phyloP scores from a whole-genome alignment of 2,329 filamentous ascomycete species.

The Cylindrodendrum hubeiense region DNA sequence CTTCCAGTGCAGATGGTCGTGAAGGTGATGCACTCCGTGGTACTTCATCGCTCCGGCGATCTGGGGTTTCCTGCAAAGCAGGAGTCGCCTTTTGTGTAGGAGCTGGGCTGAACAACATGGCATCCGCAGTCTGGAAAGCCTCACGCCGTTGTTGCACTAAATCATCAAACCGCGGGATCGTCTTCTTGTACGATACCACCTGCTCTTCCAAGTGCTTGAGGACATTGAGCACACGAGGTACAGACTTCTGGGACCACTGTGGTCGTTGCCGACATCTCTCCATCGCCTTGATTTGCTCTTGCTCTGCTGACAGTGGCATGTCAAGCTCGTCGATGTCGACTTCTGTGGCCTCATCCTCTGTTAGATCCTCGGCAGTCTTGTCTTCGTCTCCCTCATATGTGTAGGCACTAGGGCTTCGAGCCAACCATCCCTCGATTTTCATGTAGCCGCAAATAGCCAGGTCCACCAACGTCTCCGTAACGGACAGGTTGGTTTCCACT shows the following conservation, averaged over 20 bases:
- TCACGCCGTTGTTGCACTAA: conserved; percentile 75
- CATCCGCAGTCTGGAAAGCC: conserved; percentile 72
- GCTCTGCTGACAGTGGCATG: conserved; percentile 38
- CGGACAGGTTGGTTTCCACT: conserved; percentile 88
- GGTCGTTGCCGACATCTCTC: conserved; percentile 66
- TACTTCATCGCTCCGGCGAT: conserved; percentile 59
- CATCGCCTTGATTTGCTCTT: conserved; percentile 59
- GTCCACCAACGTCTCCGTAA: conserved; percentile 87
- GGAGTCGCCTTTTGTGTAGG: conserved; percentile 47
- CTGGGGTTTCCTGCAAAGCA: conserved; percentile 50
- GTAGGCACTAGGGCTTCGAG: conserved; percentile 77
- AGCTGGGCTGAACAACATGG: conserved; percentile 54
- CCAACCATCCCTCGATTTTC: conserved; percentile 89
- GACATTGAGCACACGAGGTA: conserved; percentile 67
- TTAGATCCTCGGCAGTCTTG: neutral
- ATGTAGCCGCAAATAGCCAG: conserved; percentile 88
- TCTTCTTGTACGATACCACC: conserved; percentile 70
- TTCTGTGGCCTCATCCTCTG: conserved; percentile 29
- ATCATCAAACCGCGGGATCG: conserved; percentile 79
- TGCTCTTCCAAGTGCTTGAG: conserved; percentile 73
- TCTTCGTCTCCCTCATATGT: conserved; percentile 59
- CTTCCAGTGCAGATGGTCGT: conserved; percentile 68
- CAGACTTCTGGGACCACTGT: conserved; percentile 62
- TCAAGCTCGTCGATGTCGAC: conserved; percentile 38
- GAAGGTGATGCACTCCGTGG: conserved; percentile 64